phyloP scores from a whole-genome alignment of 768 basidiomycete genomes.

The Cyclocybe cylindracea region DNA sequence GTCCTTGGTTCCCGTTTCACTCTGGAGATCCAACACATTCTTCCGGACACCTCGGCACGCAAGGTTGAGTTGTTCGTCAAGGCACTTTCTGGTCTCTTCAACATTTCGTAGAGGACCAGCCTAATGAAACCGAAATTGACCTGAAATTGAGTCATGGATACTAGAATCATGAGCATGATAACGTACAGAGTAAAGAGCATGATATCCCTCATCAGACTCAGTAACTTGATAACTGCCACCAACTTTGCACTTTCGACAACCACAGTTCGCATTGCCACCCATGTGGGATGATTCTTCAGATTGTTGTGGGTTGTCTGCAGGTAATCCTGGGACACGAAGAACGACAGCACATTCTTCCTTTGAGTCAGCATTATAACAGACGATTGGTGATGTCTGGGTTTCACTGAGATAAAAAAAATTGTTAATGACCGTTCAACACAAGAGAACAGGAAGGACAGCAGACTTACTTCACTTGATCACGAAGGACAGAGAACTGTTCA shows the following conservation, averaged over 20 bases:
- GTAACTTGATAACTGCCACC: slow-evolving; percentile 28
- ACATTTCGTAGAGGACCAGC: background rate
- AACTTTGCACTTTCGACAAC: slow-evolving; percentile 32
- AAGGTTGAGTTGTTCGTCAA: slow-evolving; percentile 6
- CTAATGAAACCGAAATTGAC: background rate
- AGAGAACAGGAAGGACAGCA: no score
- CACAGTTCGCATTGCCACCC: slow-evolving; percentile 32
- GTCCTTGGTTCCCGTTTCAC: slow-evolving; percentile 33
- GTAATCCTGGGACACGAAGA: slow-evolving; percentile 12
- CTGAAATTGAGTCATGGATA: background rate
- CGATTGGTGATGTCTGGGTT: background rate
- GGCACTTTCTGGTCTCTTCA: background rate
- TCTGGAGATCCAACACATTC: slow-evolving; percentile 18
- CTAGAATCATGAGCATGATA: no score
- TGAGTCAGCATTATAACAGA: slow-evolving; percentile 5
- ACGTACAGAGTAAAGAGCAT: slow-evolving; percentile 19
- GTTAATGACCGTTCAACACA: no score
- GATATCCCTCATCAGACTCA: slow-evolving; percentile 28
- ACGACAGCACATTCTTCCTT: background rate
- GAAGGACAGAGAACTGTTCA: slow-evolving; percentile 30
- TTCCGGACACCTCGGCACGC: slow-evolving; percentile 10
- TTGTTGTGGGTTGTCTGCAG: slow-evolving; percentile 36
- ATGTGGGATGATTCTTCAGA: slow-evolving; percentile 33
- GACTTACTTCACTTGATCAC: slow-evolving; percentile 18
- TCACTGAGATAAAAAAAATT: no score